phyloP scores from a whole-genome alignment of 192 early-diverging fungal genomes.

The Umbelopsis sp. region DNA sequence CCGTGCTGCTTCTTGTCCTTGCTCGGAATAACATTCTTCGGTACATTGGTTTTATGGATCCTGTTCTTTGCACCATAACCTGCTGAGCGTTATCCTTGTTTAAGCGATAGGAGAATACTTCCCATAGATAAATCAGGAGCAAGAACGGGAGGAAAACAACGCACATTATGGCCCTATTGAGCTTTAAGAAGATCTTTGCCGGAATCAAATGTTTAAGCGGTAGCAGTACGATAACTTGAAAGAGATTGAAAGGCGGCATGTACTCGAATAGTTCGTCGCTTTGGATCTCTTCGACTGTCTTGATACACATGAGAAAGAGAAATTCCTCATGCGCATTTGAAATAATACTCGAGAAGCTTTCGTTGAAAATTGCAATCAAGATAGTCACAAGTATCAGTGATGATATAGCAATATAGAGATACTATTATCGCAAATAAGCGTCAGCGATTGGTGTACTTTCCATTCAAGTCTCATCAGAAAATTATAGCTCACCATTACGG shows the following conservation, averaged over 20 bases:
- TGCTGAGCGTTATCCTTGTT: conserved; percentile 2
- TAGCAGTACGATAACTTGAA: conserved; percentile 33
- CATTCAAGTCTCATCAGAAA: neutral
- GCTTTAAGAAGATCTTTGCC: conserved; percentile 23
- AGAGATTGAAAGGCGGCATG: conserved; percentile 47
- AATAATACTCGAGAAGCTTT: conserved; percentile 39
- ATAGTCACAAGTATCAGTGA: conserved; percentile 44
- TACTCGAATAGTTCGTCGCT: conserved; percentile 46
- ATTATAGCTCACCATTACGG: conserved; percentile 32
- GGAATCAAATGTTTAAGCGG: conserved; percentile 35
- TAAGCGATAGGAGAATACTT: conserved; percentile 16
- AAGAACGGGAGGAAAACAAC: conserved; percentile 42
- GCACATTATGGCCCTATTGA: conserved; percentile 40
- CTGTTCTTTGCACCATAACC: neutral
- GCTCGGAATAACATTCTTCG: conserved; percentile 5
- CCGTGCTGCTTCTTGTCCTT: conserved; percentile 1
- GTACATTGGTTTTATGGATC: neutral
- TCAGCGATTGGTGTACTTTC: neutral
- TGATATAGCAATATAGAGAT: conserved; percentile 45
- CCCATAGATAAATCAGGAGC: conserved; percentile 41
- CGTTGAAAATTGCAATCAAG: conserved; percentile 46
- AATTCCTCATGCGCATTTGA: conserved; percentile 50
- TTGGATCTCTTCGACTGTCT: conserved; percentile 47
- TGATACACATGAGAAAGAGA: conserved; percentile 47
- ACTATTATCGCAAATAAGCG: neutral